Evolutionary conservation across 1,139 yeast genomes (phyloP), one percentile per base, ranked within the genome.

Genomic region (Saccharomyces hybrid): DNA sequence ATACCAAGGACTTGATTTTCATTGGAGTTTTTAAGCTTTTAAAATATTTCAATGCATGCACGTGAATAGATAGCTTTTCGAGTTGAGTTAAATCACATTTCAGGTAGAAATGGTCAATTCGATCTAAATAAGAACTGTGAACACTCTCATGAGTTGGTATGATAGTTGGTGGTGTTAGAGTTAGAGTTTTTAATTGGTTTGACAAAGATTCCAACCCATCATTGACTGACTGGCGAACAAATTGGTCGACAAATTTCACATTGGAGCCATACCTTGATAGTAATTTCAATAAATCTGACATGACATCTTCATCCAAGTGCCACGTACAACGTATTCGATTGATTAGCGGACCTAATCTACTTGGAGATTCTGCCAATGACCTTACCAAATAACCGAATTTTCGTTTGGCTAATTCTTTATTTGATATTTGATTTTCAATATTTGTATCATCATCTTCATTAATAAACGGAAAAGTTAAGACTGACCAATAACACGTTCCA

Each of bases 321-420:
- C 71, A 69, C 13, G 69, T 62, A 50, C 70, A 66, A 46, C 60
- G 64, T 1, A 69, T 58, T 6, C 59, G 52, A 49, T 58, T 60
- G 6, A 69, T 58, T 11, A 60, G 49, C 1, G 65, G 58, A 28
- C 66, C 55, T 8, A 67, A 55, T 9, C 47, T 51, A 14, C 31
- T 28, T 3, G 64, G 62, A 2, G 60, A 55, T 23, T 57, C 57
- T 7, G 53, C 50, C 5, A 69, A 34, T 2, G 70, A 58, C 29
- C 64, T 56, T 7, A 66, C 54, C 16, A 69, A 51, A n/a, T 55
- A 52, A 42, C 48, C 48, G 28, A 65, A 60, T 51, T 65, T 64
- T 13, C 41, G 19, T 14, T 49, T 58, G 1, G 64, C 62, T 26
- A 55, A 5, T 7, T 16, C 34, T 32, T 25, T 51, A 48, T 8